Evolutionary conservation across 2,329 filamentous ascomycete genomes (phyloP), one percentile per base, ranked within the genome.

Genomic region (Apiospora arundinis): DNA sequence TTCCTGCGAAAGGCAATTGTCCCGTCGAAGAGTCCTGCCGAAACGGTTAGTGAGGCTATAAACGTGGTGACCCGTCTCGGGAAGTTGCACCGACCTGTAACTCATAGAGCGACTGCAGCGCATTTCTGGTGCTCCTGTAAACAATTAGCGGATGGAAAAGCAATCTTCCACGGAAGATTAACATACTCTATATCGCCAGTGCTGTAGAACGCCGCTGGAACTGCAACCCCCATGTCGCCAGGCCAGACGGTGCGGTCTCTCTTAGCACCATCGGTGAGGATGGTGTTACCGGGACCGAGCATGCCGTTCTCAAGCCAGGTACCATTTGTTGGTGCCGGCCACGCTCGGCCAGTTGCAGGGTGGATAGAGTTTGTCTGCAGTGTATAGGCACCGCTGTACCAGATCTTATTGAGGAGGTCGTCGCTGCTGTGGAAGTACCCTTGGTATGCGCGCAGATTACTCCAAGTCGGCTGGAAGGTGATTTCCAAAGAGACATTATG

Each of bases 211-310:
- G 87, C 81, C 21, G 81, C 82, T 2, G 86, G 85, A 0, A 86
- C 80, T 2, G 86, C 84, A 67, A 89, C 88, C 1, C 85, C 84
- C 83, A 89, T 88, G 73, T 90, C 88, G 1, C 88, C 88, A 21
- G 88, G 86, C 86, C 87, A 90, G 2, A 89, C 85, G 8, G 87
- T 80, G n/a, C 86, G 81, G 73, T 89, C 87, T 68, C 87, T 81
- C 74, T 89, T 89, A 3, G 86, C 85, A 3, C 87, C 87, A 74
- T 89, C 87, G 18, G 77, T 78, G 68, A 79, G 81, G 18, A 79
- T 78, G 6, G 79, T 79, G 40, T 76, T 71, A 4, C 79, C 79
- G 46, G 74, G 75, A 11, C 79, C 80, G 25, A 81, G 73, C 42
- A 74, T 67, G 9, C 72, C 77, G 49, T 74, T 76, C 37, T 79